Percentiles rank a stretch among this genome's conserved stretches.
These are phyloP conservation scores for Cystofilobasidium capitatum DNA, from an alignment of 768 basidiomycete genomes.

Conservation along the genomic window DNA sequence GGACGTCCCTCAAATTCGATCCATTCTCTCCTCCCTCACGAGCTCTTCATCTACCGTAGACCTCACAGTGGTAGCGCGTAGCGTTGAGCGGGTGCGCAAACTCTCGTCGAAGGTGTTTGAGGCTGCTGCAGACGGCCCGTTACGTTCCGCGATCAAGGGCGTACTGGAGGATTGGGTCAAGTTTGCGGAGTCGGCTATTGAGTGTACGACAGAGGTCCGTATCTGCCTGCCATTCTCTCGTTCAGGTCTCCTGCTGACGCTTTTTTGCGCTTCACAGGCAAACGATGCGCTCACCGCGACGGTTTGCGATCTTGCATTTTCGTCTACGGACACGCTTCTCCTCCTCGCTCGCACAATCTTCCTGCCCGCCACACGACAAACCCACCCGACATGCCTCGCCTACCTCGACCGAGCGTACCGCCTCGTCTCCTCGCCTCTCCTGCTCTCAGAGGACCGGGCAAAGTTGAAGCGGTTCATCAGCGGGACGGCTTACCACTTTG, in stretches of 20 bases:
- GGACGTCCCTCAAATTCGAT: not conserved
- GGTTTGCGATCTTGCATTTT: not conserved
- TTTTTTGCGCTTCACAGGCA: not conserved
- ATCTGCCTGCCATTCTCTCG: too few species aligned
- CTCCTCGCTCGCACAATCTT: not conserved
- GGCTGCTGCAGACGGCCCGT: not conserved
- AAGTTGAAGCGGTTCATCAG: conserved; percentile 37
- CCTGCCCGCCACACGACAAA: not conserved
- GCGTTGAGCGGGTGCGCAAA: not conserved
- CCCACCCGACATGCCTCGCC: not conserved
- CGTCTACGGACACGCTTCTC: not conserved
- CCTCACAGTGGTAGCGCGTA: not conserved
- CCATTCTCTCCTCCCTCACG: not conserved
- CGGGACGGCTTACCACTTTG: conserved; percentile 36
- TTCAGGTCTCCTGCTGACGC: not conserved
- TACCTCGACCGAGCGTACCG: not conserved
- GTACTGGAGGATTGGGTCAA: not conserved
- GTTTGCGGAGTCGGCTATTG: not conserved
- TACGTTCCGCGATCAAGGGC: not conserved
- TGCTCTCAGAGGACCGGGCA: conserved; percentile 17
- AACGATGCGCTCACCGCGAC: not conserved
- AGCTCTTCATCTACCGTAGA: not conserved
- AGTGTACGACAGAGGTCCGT: not conserved
- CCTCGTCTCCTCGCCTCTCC: not conserved
- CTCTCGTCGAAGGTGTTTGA: not conserved